Base-by-base conservation (phyloP, 164 flowering plant species). In the Houttuynia cordata region DNA sequence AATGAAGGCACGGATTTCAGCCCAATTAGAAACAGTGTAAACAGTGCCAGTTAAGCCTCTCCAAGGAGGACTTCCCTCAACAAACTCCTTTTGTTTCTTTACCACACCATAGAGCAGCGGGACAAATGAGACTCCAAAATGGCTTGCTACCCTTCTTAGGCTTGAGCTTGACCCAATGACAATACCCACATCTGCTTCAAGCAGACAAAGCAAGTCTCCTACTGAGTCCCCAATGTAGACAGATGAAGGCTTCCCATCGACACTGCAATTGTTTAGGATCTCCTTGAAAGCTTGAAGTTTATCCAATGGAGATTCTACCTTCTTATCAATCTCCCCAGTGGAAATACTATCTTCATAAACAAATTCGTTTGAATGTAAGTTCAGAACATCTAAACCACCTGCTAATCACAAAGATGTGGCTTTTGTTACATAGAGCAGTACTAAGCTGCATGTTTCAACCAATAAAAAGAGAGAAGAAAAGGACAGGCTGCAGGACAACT, bases 131-230 rank as follows among this genome's bases (percentile, higher is more conserved):
- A 74, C 70, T 24, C 78, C 78, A 63, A 65, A 74, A 52, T 66
- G 64, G 23, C 61, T 63, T 25, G 62, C 75, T 53, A 74, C 37
- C 39, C 59, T 66, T 66, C 73, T 68, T 9, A 74, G 59, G 61
- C 73, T 71, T 25, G 60, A 51, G 63, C 78, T 74, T 25, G 75
- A 74, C 15, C 78, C 78, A 15, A 74, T 37, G 30, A 74, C 73
- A 41, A 74, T 71, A 18, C 78, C 78, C 0, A 74, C 65, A 53
- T 74, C 75, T 14, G 78, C 73, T 63, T 74, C 70, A 20, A 74
- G 75, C 61, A 74, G 55, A 66, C 78, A 74, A 47, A 74, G 78
- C 58, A 74, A 60, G 51, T 74, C 78, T 17, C 75, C 75, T 56
- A 74, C 70, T 4, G 78, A 71, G 54, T 71, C 78, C 12, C 78